These are phyloP conservation scores for Azolla pinnata DNA, from an alignment of 75 land plant species.

Conservation along the genomic window DNA sequence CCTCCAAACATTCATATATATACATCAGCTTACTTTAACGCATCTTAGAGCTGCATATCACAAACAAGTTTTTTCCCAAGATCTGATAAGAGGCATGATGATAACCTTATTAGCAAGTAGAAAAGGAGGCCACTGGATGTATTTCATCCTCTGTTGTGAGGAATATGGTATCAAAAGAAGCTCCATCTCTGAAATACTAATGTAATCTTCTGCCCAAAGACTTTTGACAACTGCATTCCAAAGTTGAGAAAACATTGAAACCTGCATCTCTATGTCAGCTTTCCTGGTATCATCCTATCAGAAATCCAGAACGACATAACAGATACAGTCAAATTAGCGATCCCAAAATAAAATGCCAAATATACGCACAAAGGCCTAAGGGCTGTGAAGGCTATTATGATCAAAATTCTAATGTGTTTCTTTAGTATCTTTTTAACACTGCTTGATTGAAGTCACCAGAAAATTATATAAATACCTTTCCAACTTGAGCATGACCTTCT, in stretches of 20 bases:
- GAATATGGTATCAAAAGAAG: conserved; percentile 32
- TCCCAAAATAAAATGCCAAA: neutral
- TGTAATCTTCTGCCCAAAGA: conserved; percentile 32
- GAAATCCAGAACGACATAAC: neutral
- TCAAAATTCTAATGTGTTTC: neutral
- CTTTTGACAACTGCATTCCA: conserved; percentile 34
- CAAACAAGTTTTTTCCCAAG: too few relatives aligned
- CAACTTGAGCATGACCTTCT: neutral
- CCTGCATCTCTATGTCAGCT: conserved; percentile 14
- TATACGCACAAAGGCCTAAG: neutral
- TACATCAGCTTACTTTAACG: too few relatives aligned
- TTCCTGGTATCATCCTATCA: neutral
- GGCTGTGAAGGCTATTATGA: neutral
- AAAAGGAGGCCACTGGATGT: conserved; percentile 37
- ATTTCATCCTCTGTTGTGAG: conserved; percentile 15
- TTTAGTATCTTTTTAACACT: too few relatives aligned
- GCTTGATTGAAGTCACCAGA: too few relatives aligned
- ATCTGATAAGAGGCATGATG: too few relatives aligned
- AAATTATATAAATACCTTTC: neutral
- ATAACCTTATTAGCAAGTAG: conserved; percentile 33
- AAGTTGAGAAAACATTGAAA: conserved; percentile 29
- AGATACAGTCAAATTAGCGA: neutral
- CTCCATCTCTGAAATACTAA: conserved; percentile 27
- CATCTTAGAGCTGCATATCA: too few relatives aligned
- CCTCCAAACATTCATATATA: too few relatives aligned